Evolutionary conservation across 2,329 filamentous ascomycete genomes (phyloP).

Genomic region (Harringtonia aguacate): DNA sequence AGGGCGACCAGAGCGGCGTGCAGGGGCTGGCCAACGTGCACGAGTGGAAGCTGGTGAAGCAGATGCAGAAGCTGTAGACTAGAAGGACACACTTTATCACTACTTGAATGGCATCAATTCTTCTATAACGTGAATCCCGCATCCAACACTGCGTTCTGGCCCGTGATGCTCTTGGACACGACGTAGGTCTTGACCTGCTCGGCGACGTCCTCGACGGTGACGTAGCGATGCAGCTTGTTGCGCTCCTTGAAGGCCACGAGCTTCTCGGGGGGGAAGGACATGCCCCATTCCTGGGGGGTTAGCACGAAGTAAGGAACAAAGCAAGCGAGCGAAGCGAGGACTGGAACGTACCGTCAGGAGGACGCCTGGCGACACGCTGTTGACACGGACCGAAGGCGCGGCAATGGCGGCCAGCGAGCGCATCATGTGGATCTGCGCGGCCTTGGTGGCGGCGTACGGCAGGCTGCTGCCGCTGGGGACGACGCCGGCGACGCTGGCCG

Average conservation of each 20-base stretch:
- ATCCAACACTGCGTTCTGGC: slow-evolving; percentile 11
- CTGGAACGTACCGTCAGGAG: slow-evolving; percentile 30
- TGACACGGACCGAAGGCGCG: slow-evolving; percentile 46
- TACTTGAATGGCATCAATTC: not conserved
- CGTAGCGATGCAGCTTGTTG: slow-evolving; percentile 48
- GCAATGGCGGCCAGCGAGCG: slow-evolving; percentile 42
- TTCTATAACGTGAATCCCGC: slow-evolving; percentile 8
- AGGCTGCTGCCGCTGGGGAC: slow-evolving; percentile 51
- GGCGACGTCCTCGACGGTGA: slow-evolving; percentile 33
- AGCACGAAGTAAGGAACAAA: too few species aligned
- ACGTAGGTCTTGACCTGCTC: slow-evolving; percentile 10
- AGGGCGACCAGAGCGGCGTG: slow-evolving; percentile 5
- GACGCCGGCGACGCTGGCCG: slow-evolving; percentile 53
- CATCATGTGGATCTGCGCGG: slow-evolving; percentile 53
- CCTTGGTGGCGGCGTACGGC: slow-evolving; percentile 68
- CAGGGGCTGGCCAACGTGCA: slow-evolving; percentile 7
- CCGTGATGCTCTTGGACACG: slow-evolving; percentile 9
- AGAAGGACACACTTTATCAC: too few species aligned
- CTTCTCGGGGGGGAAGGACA: slow-evolving; percentile 43
- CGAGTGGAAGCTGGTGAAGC: not conserved
- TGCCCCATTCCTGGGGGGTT: slow-evolving; percentile 47
- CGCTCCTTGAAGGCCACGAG: slow-evolving; percentile 42
- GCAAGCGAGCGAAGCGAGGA: not conserved
- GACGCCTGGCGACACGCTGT: slow-evolving; percentile 44
- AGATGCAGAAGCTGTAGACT: not conserved